These are phyloP conservation scores for Zangia roseola DNA, from an alignment of 768 basidiomycete genomes.

Conservation along the genomic window DNA sequence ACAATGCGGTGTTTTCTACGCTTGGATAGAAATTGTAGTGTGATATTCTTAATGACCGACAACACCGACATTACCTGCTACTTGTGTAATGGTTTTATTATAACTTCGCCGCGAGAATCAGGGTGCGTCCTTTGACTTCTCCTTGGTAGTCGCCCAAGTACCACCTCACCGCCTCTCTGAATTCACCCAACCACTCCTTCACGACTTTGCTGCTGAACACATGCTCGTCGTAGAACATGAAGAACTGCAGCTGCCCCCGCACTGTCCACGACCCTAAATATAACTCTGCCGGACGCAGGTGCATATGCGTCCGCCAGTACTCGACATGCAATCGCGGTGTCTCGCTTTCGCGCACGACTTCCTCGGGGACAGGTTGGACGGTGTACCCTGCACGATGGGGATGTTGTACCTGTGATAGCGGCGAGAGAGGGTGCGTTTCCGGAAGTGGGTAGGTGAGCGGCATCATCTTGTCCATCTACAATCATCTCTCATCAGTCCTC, in stretches of 20 bases:
- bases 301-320: conserved; percentile 29
- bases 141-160: too few relatives aligned
- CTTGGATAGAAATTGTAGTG: too few relatives aligned
- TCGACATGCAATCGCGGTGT: conserved; percentile 8
- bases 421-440: conserved; percentile 10
- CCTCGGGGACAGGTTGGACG: background rate
- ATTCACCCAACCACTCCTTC: too few relatives aligned
- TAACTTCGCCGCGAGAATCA: too few relatives aligned
- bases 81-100: too few relatives aligned
- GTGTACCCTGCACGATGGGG: conserved; percentile 8
- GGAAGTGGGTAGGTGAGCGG: conserved; percentile 35
- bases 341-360: background rate
- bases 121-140: too few relatives aligned
- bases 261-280: conserved; percentile 40
- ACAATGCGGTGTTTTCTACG: too few relatives aligned
- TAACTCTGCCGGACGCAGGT: conserved; percentile 44
- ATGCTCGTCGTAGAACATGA: background rate
- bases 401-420: conserved; percentile 19
- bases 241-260: background rate
- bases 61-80: too few relatives aligned
- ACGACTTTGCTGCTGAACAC: too few relatives aligned
- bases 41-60: too few relatives aligned
- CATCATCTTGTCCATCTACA: conserved; percentile 35
- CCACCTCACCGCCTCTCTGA: too few relatives aligned
- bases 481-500: background rate